These are phyloP conservation scores for Pythium folliculosum DNA, from an alignment of 352 stramenopile species.

Conservation along the genomic window DNA sequence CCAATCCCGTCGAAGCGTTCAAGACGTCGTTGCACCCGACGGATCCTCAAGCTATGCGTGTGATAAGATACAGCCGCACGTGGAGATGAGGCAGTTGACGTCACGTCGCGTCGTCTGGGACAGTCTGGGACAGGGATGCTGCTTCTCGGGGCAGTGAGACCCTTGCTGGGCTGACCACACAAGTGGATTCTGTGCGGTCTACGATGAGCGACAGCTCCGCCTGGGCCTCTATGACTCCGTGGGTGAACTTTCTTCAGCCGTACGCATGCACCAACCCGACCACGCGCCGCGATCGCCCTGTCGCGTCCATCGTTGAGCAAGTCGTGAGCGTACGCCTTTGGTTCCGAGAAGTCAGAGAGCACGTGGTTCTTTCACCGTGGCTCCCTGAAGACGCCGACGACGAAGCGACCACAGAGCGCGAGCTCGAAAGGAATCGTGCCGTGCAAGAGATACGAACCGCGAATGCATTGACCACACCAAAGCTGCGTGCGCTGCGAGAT, in stretches of 20 bases:
- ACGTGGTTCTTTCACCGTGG: background rate
- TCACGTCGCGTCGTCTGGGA: background rate
- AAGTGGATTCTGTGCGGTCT: too few relatives aligned
- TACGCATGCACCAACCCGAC: background rate
- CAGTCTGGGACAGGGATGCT: too few relatives aligned
- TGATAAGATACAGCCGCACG: too few relatives aligned
- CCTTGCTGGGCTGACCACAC: too few relatives aligned
- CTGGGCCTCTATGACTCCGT: background rate
- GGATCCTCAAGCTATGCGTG: background rate
- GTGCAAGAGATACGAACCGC: background rate
- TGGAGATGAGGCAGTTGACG: background rate
- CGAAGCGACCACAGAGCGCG: background rate
- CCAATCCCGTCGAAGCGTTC: background rate
- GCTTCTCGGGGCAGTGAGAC: background rate
- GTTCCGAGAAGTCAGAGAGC: background rate
- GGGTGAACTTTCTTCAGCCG: background rate
- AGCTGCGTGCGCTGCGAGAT: background rate
- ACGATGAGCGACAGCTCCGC: background rate
- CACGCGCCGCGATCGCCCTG: too few relatives aligned
- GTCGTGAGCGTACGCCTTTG: background rate
- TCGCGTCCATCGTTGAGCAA: background rate
- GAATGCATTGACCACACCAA: background rate
- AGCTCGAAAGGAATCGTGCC: background rate
- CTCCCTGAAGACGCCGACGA: background rate
- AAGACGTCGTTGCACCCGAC: background rate